Conservation (phyloP, 2,329 filamentous ascomycete genomes). For the Ambrosiella cleistominuta region DNA sequence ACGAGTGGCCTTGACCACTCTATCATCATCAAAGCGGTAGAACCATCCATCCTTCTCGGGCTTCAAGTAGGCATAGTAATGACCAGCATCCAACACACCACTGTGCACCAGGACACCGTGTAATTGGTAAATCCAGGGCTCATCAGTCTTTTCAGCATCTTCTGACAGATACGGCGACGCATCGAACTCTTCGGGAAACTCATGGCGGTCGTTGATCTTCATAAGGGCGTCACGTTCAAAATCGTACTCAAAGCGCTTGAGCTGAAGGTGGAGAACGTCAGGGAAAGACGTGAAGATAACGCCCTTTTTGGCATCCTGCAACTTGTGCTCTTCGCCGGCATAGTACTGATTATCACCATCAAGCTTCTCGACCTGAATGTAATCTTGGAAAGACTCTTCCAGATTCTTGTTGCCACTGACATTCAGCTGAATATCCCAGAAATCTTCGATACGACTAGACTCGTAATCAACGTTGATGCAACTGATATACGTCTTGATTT, state of each 20-base stretch:
- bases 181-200: conserved; percentile 72
- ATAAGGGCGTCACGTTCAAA: conserved; percentile 93
- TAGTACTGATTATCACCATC: conserved; percentile 98
- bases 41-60: conserved; percentile 85
- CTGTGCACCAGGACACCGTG: conserved; percentile 94
- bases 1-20: conserved; percentile 83
- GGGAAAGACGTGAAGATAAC: conserved; percentile 95
- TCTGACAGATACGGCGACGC: conserved; percentile 75
- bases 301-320: conserved; percentile 94
- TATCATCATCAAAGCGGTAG: conserved; percentile 94
- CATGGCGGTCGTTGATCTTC: conserved; percentile 91
- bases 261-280: conserved; percentile 79
- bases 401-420: conserved; percentile 86
- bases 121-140: conserved; percentile 79
- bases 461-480: conserved; percentile 98
- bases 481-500: conserved; percentile 96
- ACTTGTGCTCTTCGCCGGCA: conserved; percentile 70
- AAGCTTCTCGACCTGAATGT: conserved; percentile 89
- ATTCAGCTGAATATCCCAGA: conserved; percentile 97
- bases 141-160: conserved; percentile 60
- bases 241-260: conserved; percentile 97
- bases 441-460: conserved; percentile 87
- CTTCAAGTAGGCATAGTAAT: conserved; percentile 96
- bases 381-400: conserved; percentile 88
- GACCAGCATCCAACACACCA: conserved; percentile 88